Base-by-base conservation (phyloP, 495 filamentous ascomycete genomes). In the Venustampulla echinocandica region DNA sequence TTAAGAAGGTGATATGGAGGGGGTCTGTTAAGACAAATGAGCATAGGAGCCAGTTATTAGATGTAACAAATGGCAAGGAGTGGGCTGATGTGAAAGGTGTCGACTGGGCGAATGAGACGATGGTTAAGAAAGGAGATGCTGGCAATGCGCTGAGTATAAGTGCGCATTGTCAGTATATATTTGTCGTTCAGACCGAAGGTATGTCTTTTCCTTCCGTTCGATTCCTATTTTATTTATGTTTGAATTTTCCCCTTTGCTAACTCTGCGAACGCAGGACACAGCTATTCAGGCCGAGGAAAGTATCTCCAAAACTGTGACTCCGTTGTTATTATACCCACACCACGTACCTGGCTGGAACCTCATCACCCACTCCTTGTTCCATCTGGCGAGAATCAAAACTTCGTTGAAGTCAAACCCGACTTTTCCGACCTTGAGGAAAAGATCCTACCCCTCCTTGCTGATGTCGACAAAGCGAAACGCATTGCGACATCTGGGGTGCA, bases 81-180 rank as follows among this genome's bases (percentile, higher is more conserved):
- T 55, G 52, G 52, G 42, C 42, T 3, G 47, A 55, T 37, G 52
- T 55, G 2, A 23, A 44, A 10, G 21, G 7, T 27, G 21, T 50
- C 5, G 10, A 21, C 7, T 55, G 52, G 52, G 28, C 14, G n/a
- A 18, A 38, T 15, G 21, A 13, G 2, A 47, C 13, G 2, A 9
- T 15, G 10, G 2, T 43, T 5, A 36, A 18, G 35, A 70, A 70
- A 46, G 55, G 69, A 4, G 56, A 72, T 22, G 58, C 64, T 1
- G 74, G 76, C 30, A 67, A 73, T 34, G 14, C 27, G 14, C 22
- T 54, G 1, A 28, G 32, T 1, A 45, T 54, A 21, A 13, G 18
- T 1, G 75, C 82, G n/a, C 71, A 78, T 47, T 83, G 80, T 52
- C 59, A 62, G 7, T 84, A 79, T 51, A 69, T 71, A 63, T 80